Evolutionary conservation across 169 alveolate genomes (phyloP).

Genomic region (Plasmodium coatneyi): DNA sequence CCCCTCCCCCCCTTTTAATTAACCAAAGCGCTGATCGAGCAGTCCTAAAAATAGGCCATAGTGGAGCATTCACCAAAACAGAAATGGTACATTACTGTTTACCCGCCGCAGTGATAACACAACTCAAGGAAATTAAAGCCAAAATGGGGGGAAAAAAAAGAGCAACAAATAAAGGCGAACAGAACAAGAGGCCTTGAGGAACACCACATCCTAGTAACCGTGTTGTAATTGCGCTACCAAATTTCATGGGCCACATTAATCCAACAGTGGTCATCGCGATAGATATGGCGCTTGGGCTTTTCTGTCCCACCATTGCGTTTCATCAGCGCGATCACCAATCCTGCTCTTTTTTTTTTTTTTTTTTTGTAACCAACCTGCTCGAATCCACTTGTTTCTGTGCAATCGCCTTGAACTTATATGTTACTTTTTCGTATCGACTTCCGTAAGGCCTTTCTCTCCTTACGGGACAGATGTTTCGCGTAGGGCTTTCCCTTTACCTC

Average conservation of each 20-base stretch:
- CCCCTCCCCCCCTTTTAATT: neutral
- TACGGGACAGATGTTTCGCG: slow-evolving; percentile 25
- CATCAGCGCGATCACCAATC: slow-evolving; percentile 1
- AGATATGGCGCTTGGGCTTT: neutral
- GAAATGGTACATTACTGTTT: too few relatives aligned
- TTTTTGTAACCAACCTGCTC: neutral
- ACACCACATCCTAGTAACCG: neutral
- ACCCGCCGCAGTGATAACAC: too few relatives aligned
- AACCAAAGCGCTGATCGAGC: neutral
- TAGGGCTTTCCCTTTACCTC: slow-evolving; percentile 14
- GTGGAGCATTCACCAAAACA: neutral
- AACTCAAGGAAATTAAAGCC: too few relatives aligned
- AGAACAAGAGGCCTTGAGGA: neutral
- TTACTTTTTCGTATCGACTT: slow-evolving; percentile 27
- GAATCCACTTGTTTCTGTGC: neutral
- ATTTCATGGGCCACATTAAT: neutral
- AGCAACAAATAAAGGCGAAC: neutral
- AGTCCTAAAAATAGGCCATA: neutral
- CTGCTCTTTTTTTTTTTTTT: slow-evolving; percentile 18
- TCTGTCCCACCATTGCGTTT: neutral
- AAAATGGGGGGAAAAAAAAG: neutral
- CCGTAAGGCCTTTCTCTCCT: slow-evolving; percentile 40
- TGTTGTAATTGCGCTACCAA: neutral
- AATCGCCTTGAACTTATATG: neutral
- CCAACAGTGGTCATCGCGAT: neutral